Evolutionary conservation across 2,329 filamentous ascomycete genomes (phyloP), one percentile per base, ranked within the genome.

Genomic region (Eutypa lata): DNA sequence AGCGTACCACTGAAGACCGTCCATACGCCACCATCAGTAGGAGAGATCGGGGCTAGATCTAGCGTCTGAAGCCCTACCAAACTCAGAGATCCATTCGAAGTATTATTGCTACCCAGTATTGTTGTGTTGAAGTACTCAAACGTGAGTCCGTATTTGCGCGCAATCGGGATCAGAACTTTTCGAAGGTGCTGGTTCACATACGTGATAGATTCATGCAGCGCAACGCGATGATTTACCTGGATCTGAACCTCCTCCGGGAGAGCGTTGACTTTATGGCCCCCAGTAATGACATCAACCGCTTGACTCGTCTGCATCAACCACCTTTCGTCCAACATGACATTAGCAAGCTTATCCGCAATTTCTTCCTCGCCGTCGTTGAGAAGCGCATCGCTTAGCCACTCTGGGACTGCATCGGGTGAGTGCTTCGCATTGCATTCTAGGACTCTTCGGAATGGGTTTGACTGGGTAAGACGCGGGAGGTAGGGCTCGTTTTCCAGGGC

Each of bases 341-440:
- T 64, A 1, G 64, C 71, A 3, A 73, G 59, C 7, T 63, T 61
- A n/a, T 54, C 55, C 2, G 68, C 60, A 42, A 73, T 67, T 4
- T 60, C 52, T 2, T 64, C 62, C n/a, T 63, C 57, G 33, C 46
- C 51, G 7, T 49, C 55, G 31, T 48, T 51, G 24, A 58, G 51
- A 33, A 61, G 55, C 2, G 50, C 31, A 66, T 59, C 18, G 6
- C 48, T 50, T 21, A 73, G 62, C 72, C 72, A 76, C 3, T 66
- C 62, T 49, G 73, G 68, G 40, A 80, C 75, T n/a, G 70, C 62
- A 1, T 57, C 47, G 0, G 77, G 74, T 0, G 76, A 77, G 54
- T 82, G 75, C 26, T 72, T 72, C 0, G 76, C 74, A 33, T 79
- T 76, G 51, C 80, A 83, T 57, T 78, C 70, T 1, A 83, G 67